Conservation (phyloP, 805 yeast genomes). For the Cyberlindnera amylophila region DNA sequence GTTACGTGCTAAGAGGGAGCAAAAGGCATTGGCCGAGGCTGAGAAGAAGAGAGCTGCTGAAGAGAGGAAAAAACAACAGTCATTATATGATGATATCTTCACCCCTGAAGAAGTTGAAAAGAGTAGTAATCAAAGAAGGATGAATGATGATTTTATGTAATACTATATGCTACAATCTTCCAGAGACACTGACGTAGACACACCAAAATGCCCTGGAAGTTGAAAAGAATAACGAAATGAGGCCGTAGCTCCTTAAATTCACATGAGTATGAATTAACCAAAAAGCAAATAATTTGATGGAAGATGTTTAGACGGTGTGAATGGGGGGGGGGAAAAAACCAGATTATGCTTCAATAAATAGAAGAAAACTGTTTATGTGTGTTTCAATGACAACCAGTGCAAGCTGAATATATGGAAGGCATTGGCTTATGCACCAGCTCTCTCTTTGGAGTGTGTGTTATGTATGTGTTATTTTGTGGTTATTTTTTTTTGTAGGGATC, state of each 20-base stretch:
- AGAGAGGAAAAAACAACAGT: slow-evolving; percentile 24
- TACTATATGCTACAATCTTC: not conserved
- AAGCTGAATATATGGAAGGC: not conserved
- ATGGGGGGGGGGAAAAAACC: not conserved
- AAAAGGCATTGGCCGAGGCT: slow-evolving; percentile 29
- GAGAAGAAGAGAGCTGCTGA: slow-evolving; percentile 35
- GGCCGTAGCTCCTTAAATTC: slow-evolving; percentile 6
- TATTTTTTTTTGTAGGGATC: not conserved
- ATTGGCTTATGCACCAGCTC: not conserved
- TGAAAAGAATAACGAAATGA: slow-evolving; percentile 4
- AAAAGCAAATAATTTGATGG: not conserved
- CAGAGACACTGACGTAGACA: not conserved
- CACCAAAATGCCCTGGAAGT: not conserved
- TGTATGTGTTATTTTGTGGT: slow-evolving; percentile 1
- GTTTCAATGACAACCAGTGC: not conserved
- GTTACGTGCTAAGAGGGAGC: slow-evolving; percentile 26
- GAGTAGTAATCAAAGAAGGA: too few species aligned
- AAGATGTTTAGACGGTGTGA: not conserved
- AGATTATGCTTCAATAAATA: slow-evolving; percentile 10
- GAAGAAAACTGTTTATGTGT: slow-evolving; percentile 3
- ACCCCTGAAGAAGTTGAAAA: not conserved
- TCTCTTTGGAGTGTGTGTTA: not conserved
- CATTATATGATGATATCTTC: not conserved
- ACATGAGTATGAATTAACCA: slow-evolving; percentile 4
- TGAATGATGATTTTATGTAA: too few species aligned